Percentiles rank a stretch among this genome's conserved stretches.
Conservation (phyloP, 495 filamentous ascomycete genomes). For the Daldinia loculata region DNA sequence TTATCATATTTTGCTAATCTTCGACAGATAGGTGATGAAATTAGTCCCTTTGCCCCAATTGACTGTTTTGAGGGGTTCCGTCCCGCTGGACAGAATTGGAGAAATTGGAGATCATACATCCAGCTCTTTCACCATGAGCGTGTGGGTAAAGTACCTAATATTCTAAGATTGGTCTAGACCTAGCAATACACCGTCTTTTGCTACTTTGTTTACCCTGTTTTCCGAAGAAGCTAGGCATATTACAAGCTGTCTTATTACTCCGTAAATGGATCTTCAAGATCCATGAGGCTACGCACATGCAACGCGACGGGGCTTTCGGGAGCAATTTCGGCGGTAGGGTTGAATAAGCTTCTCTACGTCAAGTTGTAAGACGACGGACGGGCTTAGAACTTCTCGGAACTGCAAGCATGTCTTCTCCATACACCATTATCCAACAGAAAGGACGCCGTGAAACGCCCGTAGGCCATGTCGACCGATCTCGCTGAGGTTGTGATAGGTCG, state of each 20-base stretch:
- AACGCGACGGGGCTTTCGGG: constrained; percentile 36
- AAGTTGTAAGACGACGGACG: constrained; percentile 21
- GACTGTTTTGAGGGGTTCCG: constrained; percentile 28
- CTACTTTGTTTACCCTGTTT: constrained; percentile 30
- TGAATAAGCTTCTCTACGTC: constrained; percentile 31
- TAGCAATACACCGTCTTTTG: constrained; percentile 31
- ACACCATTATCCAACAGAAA: constrained; percentile 14
- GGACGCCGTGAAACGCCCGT: constrained; percentile 29
- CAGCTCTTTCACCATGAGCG: constrained; percentile 3
- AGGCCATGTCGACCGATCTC: constrained; percentile 42
- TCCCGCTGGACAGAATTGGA: constrained; percentile 40
- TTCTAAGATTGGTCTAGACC: constrained; percentile 38
- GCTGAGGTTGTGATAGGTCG: constrained; percentile 41
- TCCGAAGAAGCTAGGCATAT: constrained; percentile 22
- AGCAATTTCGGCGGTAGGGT: constrained; percentile 37
- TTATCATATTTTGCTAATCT: constrained; percentile 26
- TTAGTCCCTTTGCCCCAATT: constrained; percentile 34
- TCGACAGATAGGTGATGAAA: constrained; percentile 24
- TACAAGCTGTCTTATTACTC: constrained; percentile 25
- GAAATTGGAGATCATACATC: constrained; percentile 41
- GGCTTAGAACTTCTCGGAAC: constrained; percentile 8
- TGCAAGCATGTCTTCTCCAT: constrained; percentile 21
- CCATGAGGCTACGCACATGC: constrained; percentile 32
- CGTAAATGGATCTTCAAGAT: constrained; percentile 20
- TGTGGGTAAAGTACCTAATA: constrained; percentile 15